Conservation (phyloP, 495 filamentous ascomycete species). For the Xylaria bambusicola region DNA sequence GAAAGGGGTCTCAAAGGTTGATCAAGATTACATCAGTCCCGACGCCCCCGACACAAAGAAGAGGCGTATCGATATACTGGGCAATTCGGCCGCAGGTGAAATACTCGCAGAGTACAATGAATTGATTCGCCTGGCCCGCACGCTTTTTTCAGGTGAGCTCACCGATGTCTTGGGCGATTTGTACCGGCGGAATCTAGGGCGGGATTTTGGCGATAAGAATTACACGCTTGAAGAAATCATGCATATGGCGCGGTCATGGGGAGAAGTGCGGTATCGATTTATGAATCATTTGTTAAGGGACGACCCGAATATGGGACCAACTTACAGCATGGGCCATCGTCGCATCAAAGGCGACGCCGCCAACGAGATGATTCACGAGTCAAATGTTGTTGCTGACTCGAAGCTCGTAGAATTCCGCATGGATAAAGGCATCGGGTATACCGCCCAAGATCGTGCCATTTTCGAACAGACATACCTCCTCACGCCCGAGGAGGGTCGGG, state of each 20-base stretch:
- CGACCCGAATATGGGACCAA: neutral
- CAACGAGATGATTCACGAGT: slow-evolving; percentile 6
- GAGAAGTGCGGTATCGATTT: slow-evolving; percentile 8
- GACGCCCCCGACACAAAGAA: neutral
- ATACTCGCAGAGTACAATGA: neutral
- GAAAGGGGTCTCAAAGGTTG: neutral
- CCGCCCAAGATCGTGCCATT: neutral
- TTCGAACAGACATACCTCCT: slow-evolving; percentile 7
- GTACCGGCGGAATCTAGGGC: neutral
- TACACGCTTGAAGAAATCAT: neutral
- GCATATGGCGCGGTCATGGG: neutral
- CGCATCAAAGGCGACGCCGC: neutral
- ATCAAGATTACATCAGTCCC: neutral
- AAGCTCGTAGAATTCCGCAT: neutral
- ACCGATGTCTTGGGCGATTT: neutral
- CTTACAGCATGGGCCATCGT: neutral
- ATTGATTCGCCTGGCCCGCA: neutral
- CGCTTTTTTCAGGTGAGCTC: neutral
- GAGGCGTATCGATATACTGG: neutral
- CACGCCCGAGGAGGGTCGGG: slow-evolving; percentile 2
- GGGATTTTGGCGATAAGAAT: neutral
- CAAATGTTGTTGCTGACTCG: neutral
- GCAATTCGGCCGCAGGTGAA: neutral
- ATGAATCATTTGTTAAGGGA: slow-evolving; percentile 3
- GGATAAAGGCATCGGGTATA: neutral